phyloP scores from a whole-genome alignment of 306 rosid species.

The Adenanthera pavonina region DNA sequence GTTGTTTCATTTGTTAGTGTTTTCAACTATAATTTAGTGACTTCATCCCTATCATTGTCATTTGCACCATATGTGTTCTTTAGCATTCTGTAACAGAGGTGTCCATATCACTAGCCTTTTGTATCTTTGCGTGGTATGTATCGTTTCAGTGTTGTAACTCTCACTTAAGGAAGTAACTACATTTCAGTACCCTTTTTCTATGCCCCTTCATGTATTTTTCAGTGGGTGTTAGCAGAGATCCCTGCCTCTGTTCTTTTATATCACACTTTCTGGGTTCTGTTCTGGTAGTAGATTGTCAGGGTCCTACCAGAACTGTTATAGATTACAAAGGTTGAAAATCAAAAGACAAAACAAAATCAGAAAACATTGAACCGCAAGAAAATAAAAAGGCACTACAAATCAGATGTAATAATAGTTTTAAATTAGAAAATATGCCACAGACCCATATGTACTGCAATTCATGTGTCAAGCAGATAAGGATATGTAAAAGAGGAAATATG shows the following conservation, averaged over 20 bases:
- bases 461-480: conserved; percentile 5
- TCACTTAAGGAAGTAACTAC: too few relatives aligned
- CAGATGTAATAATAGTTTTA: conserved; percentile 4
- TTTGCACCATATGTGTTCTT: too few relatives aligned
- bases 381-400: conserved; percentile 26
- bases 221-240: background rate
- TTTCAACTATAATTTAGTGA: too few relatives aligned
- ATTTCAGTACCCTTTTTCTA: background rate
- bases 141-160: too few relatives aligned
- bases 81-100: too few relatives aligned
- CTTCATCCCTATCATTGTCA: too few relatives aligned
- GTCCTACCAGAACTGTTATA: background rate
- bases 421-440: conserved; percentile 12
- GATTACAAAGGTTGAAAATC: background rate
- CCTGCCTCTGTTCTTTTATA: background rate
- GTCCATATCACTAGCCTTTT: too few relatives aligned
- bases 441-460: conserved; percentile 17
- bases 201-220: background rate
- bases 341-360: conserved; percentile 1
- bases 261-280: background rate
- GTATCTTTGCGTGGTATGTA: too few relatives aligned
- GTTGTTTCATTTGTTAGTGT: too few relatives aligned
- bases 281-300: background rate
- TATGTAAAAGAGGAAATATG: conserved; percentile 21
- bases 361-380: background rate